Evolutionary conservation across 2,329 filamentous ascomycete genomes (phyloP), one percentile per base, ranked within the genome.

Genomic region (Anthostomella pinea): DNA sequence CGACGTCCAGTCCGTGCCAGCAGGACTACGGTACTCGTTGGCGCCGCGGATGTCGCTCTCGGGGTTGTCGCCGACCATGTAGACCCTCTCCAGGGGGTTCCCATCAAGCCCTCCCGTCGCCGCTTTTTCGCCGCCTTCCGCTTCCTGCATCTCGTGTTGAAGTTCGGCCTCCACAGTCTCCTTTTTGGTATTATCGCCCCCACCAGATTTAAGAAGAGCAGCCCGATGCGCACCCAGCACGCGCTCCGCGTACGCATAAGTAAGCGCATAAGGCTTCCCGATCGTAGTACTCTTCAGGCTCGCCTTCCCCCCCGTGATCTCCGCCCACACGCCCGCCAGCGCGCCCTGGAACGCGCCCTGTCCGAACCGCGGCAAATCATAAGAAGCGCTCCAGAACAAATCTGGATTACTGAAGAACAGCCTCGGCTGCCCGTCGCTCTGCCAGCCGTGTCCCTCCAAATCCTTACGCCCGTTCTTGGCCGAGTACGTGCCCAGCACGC

Each of bases 51-150:
- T 95, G 60, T 98, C 93, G 51, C 85, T 93, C 57, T 87, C 87
- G 5, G 86, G 85, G 54, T 91, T 91, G 56, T 91, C 86, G 5
- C 93, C 93, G 26, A 97, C 78, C 91, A 97, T 97, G 64, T 95
- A 97, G 8, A 97, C 89, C 27, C 74, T 77, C 53, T 73, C 71
- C 37, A 95, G 63, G n/a, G 74, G 72, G n/a, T n/a, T n/a, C n/a
- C n/a, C n/a, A n/a, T n/a, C n/a, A n/a, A n/a, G n/a, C n/a, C n/a
- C n/a, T n/a, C n/a, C n/a, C n/a, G n/a, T n/a, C n/a, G n/a, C n/a
- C n/a, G n/a, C n/a, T n/a, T n/a, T n/a, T n/a, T n/a, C n/a, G n/a
- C n/a, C n/a, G n/a, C n/a, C n/a, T n/a, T n/a, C n/a, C n/a, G n/a
- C n/a, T n/a, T n/a, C n/a, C n/a, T n/a, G n/a, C n/a, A n/a, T n/a